A percentile compares a stretch with the other conserved stretches of the same genome.
phyloP scores from a whole-genome alignment of 2,329 filamentous ascomycete genomes.

The Nemania sp. region DNA sequence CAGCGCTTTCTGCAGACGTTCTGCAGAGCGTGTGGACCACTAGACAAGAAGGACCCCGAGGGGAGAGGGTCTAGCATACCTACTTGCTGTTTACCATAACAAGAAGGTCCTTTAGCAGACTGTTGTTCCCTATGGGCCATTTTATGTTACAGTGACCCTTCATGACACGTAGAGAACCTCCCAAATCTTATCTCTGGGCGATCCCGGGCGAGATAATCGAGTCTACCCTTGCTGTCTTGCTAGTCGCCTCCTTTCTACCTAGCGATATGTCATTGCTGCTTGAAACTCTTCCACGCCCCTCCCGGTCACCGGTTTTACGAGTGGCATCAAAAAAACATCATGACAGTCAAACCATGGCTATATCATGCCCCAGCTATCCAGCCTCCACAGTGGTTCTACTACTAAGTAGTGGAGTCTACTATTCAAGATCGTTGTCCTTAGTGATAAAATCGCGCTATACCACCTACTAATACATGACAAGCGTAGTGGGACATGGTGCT shows the following conservation, averaged over 20 bases:
- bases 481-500: background rate
- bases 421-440: conserved; percentile 8
- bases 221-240: background rate
- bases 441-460: conserved; percentile 7
- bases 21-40: conserved; percentile 21
- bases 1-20: background rate
- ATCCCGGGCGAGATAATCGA: background rate
- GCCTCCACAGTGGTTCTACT: conserved; percentile 6
- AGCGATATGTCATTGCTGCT: background rate
- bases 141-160: conserved; percentile 8
- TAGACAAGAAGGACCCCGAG: conserved; percentile 16
- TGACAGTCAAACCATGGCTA: background rate
- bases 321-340: background rate
- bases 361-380: background rate
- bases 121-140: conserved; percentile 10
- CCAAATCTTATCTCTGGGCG: background rate
- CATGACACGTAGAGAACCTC: conserved; percentile 7
- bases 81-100: conserved; percentile 23
- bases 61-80: background rate
- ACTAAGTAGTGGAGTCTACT: background rate
- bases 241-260: background rate
- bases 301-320: background rate
- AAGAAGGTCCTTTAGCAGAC: conserved; percentile 25
- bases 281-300: background rate
- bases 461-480: background rate